phyloP scores from a whole-genome alignment of 148 eudicot genomes.

The Mesembryanthemum crystallinum region DNA sequence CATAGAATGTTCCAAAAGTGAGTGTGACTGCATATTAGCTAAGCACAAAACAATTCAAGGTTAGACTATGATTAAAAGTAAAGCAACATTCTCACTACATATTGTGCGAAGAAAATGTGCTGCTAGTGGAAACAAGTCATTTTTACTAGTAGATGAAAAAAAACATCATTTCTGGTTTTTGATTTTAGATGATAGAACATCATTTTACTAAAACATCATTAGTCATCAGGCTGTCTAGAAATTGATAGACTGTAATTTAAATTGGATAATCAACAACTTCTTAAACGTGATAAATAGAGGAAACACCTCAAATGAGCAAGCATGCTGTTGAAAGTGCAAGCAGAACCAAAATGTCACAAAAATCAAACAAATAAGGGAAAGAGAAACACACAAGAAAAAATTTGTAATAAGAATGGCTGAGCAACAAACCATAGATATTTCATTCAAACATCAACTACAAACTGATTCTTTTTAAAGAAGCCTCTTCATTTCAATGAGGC shows the following conservation, averaged over 20 bases:
- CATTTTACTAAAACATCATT: no score
- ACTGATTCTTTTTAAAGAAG: neutral
- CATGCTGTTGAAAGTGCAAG: neutral
- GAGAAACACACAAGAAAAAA: neutral
- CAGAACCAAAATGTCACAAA: neutral
- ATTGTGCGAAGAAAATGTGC: no score
- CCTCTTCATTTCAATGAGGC: neutral
- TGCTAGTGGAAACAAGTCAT: no score
- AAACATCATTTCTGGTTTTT: no score
- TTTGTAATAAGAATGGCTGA: neutral
- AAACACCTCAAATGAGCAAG: neutral
- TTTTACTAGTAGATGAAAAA: no score
- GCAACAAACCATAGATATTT: neutral
- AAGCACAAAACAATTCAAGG: slow-evolving; percentile 14
- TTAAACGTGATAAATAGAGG: neutral
- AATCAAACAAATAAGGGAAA: neutral
- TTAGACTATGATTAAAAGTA: slow-evolving; percentile 2
- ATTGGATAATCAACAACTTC: neutral
- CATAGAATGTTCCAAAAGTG: slow-evolving; percentile 10
- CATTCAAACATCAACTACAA: no score
- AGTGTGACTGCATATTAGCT: slow-evolving; percentile 10
- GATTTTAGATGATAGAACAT: no score
- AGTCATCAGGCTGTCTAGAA: neutral
- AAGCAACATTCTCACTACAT: no score
- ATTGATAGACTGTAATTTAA: neutral